phyloP scores from a whole-genome alignment of 148 eudicot genomes.

The Vaccinium darrowii region DNA sequence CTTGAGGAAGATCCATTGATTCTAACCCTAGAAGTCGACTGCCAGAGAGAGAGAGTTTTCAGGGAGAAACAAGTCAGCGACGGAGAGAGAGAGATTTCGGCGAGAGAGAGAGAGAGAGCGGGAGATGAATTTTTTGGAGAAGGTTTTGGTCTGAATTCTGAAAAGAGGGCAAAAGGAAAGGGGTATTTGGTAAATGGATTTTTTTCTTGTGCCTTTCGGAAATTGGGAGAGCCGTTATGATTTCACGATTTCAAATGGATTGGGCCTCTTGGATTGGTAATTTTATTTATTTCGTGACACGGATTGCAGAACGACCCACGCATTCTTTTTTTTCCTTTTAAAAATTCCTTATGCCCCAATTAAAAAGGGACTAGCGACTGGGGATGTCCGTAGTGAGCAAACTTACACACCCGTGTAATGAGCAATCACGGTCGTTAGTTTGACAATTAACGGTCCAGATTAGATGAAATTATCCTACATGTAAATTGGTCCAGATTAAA shows the following conservation, averaged over 20 bases:
- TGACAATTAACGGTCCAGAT: no score
- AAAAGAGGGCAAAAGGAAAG: neutral
- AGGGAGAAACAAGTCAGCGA: neutral
- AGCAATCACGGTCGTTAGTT: no score
- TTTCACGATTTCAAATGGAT: conserved; percentile 2
- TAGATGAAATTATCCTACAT: no score
- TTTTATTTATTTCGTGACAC: neutral
- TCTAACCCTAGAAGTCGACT: conserved; percentile 9
- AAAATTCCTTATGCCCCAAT: no score
- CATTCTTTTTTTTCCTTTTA: no score
- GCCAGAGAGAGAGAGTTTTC: neutral
- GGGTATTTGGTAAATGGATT: neutral
- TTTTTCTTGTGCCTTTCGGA: neutral
- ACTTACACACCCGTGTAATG: no score
- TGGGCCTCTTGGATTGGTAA: neutral
- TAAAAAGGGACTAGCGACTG: no score
- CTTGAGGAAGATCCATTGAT: conserved; percentile 62
- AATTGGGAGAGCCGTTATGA: conserved; percentile 6
- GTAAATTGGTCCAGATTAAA: no score
- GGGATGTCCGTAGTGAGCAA: no score
- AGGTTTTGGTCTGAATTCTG: neutral
- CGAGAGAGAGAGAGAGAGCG: neutral
- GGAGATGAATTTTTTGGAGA: neutral
- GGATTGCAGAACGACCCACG: neutral
- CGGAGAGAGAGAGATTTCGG: neutral